These are phyloP conservation scores for Fusarium annulatum DNA, from an alignment of 2,329 filamentous ascomycete genomes.

Conservation along the genomic window DNA sequence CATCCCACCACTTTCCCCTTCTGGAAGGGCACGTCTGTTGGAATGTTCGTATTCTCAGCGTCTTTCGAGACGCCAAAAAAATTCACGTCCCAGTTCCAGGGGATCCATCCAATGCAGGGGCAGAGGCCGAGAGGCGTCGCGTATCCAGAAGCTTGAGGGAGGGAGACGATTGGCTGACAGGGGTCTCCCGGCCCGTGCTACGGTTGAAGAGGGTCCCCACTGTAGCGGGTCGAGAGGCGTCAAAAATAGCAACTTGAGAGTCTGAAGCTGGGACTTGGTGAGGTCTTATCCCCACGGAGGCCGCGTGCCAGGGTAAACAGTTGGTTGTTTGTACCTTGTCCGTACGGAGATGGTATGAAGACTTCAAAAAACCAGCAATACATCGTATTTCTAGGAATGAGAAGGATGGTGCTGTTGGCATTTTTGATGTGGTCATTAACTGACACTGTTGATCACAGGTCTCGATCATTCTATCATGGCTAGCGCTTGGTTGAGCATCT, in stretches of 20 bases:
- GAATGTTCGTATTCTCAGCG: constrained; percentile 32
- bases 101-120: constrained; percentile 32
- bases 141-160: constrained; percentile 7
- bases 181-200: constrained; percentile 18
- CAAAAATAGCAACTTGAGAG: constrained; percentile 40
- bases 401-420: background rate
- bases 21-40: constrained; percentile 9
- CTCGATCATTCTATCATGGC: constrained; percentile 6
- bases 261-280: constrained; percentile 24
- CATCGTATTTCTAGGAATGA: background rate
- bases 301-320: constrained; percentile 28
- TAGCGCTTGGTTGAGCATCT: constrained; percentile 11
- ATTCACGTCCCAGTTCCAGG: background rate
- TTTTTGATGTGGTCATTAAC: background rate
- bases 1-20: constrained; percentile 34
- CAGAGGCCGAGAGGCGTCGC: constrained; percentile 22
- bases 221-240: constrained; percentile 31
- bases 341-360: background rate
- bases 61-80: constrained; percentile 11
- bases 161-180: constrained; percentile 23
- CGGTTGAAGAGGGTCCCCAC: constrained; percentile 24
- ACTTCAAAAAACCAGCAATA: background rate
- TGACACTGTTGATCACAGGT: constrained; percentile 13
- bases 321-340: background rate
- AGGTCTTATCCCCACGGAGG: constrained; percentile 27